Conservation (phyloP, 495 filamentous ascomycete genomes). For the Aspergillus bridgeri region DNA sequence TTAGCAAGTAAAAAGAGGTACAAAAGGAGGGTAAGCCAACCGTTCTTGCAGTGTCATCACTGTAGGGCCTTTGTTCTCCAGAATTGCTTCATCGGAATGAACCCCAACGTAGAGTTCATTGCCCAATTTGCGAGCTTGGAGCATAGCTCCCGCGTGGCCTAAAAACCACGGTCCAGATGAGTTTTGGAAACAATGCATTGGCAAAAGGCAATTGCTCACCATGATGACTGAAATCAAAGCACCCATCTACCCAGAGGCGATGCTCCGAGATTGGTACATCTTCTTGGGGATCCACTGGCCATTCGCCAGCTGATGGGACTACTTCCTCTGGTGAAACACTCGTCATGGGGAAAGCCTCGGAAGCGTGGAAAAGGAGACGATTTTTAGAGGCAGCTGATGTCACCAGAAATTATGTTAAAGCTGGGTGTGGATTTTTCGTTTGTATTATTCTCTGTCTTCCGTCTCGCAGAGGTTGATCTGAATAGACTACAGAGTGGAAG, state of each 20-base stretch:
- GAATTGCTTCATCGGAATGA: constrained; percentile 90
- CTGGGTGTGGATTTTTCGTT: background rate
- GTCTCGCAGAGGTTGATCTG: background rate
- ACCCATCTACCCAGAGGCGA: constrained; percentile 95
- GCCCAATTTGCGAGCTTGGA: constrained; percentile 85
- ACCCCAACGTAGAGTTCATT: constrained; percentile 85
- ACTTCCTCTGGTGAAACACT: constrained; percentile 28
- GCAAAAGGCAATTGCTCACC: constrained; percentile 47
- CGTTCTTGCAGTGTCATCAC: constrained; percentile 94
- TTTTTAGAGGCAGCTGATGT: background rate
- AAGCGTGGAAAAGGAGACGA: background rate
- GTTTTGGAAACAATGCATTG: background rate
- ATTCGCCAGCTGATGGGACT: constrained; percentile 50
- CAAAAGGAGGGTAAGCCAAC: constrained; percentile 34
- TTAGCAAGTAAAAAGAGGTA: constrained; percentile 21
- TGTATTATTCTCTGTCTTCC: background rate
- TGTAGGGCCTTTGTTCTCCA: constrained; percentile 95
- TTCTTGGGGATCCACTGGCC: constrained; percentile 66
- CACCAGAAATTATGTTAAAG: background rate
- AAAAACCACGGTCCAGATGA: constrained; percentile 15
- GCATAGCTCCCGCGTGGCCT: constrained; percentile 96
- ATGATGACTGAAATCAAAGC: constrained; percentile 98
- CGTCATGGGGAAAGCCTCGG: constrained; percentile 3
- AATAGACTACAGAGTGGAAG: background rate
- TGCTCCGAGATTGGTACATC: constrained; percentile 59